Evolutionary conservation across 768 basidiomycete genomes (phyloP).

Genomic region (Tubosaeta sp.): DNA sequence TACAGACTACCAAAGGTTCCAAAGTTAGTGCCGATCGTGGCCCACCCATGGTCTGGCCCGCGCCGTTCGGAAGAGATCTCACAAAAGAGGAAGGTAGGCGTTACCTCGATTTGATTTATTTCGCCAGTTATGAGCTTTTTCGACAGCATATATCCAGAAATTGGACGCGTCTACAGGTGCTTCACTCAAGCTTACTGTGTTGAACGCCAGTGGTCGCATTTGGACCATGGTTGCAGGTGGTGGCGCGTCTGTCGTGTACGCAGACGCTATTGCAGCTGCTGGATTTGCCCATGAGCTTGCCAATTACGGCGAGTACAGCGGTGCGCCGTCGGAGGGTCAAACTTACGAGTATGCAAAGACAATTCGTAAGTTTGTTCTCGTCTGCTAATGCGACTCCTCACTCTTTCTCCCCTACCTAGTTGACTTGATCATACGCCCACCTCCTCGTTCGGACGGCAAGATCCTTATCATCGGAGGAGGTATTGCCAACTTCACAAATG

Average conservation of each 20-base stretch:
- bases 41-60: conserved; percentile 95
- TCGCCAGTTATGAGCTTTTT: neutral
- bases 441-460: conserved; percentile 83
- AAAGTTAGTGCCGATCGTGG: conserved; percentile 86
- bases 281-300: conserved; percentile 97
- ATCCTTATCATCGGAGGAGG: conserved; percentile 99
- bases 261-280: conserved; percentile 82
- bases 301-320: conserved; percentile 99
- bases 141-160: conserved; percentile 90
- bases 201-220: conserved; percentile 91
- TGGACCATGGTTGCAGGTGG: conserved; percentile 99
- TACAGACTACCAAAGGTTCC: conserved; percentile 31
- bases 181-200: conserved; percentile 94
- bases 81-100: conserved; percentile 80
- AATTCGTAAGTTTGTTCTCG: conserved; percentile 57
- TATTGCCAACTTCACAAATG: conserved; percentile 99
- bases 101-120: fast-evolving
- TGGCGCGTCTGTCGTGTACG: conserved; percentile 69
- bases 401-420: conserved; percentile 38
- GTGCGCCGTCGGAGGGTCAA: conserved; percentile 96
- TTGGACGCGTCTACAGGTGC: conserved; percentile 96
- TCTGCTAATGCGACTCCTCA: neutral
- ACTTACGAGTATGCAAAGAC: conserved; percentile 99
- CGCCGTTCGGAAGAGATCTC: conserved; percentile 94
- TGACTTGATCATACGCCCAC: conserved; percentile 91